Conservation (phyloP, 2,329 filamentous ascomycete species). For the Verticillium alfalfae region DNA sequence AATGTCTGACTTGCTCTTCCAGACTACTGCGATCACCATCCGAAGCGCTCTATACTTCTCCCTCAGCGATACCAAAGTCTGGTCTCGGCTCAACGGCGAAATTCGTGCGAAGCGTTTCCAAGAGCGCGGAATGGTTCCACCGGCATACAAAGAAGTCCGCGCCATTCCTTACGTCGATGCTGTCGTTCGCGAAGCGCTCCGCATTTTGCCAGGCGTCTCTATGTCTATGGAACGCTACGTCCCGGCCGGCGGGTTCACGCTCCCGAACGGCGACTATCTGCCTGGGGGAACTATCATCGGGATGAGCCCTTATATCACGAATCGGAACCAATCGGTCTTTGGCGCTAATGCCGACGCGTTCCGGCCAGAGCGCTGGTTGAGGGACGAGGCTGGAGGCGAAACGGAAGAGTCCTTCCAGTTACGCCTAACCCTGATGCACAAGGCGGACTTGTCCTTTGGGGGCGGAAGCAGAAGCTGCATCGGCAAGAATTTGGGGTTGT, state of each 20-base stretch:
- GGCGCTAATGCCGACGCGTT: conserved; percentile 36
- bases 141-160: conserved; percentile 11
- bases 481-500: conserved; percentile 30
- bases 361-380: conserved; percentile 31
- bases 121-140: conserved; percentile 1
- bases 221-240: conserved; percentile 39
- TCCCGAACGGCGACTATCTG: conserved; percentile 22
- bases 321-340: conserved; percentile 29
- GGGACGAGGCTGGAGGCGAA: conserved; percentile 16
- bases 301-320: conserved; percentile 28
- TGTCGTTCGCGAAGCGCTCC: conserved; percentile 39
- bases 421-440: conserved; percentile 25
- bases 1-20: conserved; percentile 1
- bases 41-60: conserved; percentile 15
- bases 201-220: conserved; percentile 36
- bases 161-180: conserved; percentile 29
- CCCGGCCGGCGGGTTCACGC: conserved; percentile 25
- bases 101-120: conserved; percentile 1
- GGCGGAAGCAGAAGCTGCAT: conserved; percentile 35
- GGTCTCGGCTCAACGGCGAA: conserved; percentile 11
- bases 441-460: conserved; percentile 32
- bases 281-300: conserved; percentile 25
- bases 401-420: conserved; percentile 13
- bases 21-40: conserved; percentile 17
- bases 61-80: conserved; percentile 13